Percentiles rank a stretch among this genome's conserved stretches.
phyloP scores from a whole-genome alignment of 352 stramenopile genomes.

The Phytopythium oedochilum region DNA sequence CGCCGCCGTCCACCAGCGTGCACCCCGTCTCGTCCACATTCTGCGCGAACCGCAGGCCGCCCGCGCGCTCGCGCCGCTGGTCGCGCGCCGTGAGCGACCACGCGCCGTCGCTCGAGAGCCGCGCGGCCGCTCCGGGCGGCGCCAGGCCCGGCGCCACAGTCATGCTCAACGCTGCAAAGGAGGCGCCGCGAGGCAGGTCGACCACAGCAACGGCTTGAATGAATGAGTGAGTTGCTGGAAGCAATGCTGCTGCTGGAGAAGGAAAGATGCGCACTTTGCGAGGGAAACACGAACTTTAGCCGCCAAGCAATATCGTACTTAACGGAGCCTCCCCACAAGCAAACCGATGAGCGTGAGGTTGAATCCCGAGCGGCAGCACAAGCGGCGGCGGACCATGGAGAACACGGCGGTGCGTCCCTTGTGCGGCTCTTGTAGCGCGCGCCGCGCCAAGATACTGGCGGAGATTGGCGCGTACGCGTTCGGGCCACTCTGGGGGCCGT shows the following conservation, averaged over 20 bases:
- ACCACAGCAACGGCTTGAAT: too few species aligned
- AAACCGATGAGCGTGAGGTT: constrained; percentile 9
- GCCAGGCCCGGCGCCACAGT: background rate
- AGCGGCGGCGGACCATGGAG: constrained; percentile 51
- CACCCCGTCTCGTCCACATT: constrained; percentile 21
- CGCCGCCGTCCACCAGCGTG: constrained; percentile 6
- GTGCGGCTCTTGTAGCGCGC: background rate
- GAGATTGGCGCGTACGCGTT: too few species aligned
- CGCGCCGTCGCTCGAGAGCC: constrained; percentile 3
- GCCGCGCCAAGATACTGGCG: background rate
- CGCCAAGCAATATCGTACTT: constrained; percentile 5
- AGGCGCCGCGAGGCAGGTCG: too few species aligned
- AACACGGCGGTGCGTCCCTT: constrained; percentile 30
- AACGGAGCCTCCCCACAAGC: background rate
- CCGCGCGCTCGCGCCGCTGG: constrained; percentile 20
- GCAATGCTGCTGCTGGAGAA: background rate
- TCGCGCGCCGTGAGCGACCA: constrained; percentile 7
- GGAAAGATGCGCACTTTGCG: background rate
- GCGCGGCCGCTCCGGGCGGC: background rate
- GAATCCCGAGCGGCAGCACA: constrained; percentile 23
- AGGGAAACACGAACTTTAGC: too few species aligned
- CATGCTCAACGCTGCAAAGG: too few species aligned
- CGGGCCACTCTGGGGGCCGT: too few species aligned
- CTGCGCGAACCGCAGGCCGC: constrained; percentile 62
- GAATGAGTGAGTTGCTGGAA: too few species aligned